Base-by-base conservation (phyloP, 257 asterid genomes). In the Solanum stenotomum region DNA sequence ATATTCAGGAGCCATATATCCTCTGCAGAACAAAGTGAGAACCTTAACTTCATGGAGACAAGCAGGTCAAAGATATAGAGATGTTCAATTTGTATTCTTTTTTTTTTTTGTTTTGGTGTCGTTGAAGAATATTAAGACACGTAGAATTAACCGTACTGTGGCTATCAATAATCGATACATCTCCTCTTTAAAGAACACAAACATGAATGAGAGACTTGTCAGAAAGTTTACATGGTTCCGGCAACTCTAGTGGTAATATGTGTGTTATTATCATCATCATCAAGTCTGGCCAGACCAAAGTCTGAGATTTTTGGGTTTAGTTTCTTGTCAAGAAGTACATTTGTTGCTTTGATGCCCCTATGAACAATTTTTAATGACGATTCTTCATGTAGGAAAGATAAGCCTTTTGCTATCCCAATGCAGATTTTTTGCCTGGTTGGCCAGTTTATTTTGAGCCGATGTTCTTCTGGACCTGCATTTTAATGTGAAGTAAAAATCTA, bases 1-100 rank as follows among this genome's bases (percentile, higher is more conserved):
- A 85, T 94, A 94, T 89, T 94, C 95, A 8, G 95, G 95, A 22
- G 95, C 97, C 95, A 93, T 94, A 61, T 93, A 94, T 33, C 98
- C 98, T 13, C 94, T 94, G 87, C 77, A 87, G 34, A 27, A 25
- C 63, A 27, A 27, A 78, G 63, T 78, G 61, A 40, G 35, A 40
- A 40, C 34, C 14, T 23, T 38, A 77, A 40, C 16, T 77, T 40
- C 59, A 12, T n/a, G 23, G 34, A 44, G 61, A 40, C 5, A 40
- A 77, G 33, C 25, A n/a, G 59, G 61, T 12, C 44, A 38, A n/a
- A 77, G 23, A 77, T 33, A n/a, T 23, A 76, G 6, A 77, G 37
- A 68, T 68, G 37, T 27, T 68, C 35, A 68, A 27, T 27, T 63
- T 23, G 70, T 23, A 20, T 34, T 34, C 10, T n/a, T 9, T 29